Evolutionary conservation across 1,284 basidiomycete species (phyloP), one percentile per base, ranked within the genome.

Genomic region (Neolentinus lepideus): DNA sequence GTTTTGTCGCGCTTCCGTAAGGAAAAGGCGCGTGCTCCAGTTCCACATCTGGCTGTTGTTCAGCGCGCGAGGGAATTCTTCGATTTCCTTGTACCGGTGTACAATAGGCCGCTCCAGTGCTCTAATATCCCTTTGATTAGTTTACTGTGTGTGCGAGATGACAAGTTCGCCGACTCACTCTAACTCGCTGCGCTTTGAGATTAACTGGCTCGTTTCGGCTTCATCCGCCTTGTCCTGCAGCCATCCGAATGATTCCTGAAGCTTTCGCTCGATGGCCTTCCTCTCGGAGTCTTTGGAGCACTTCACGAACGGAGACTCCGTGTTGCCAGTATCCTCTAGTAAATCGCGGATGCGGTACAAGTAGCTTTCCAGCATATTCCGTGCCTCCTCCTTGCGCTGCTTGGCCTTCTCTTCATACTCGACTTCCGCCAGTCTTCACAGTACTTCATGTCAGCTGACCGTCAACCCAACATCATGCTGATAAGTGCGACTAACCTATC

Each of bases 321-420:
- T 67, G 11, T 50, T 29, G 22, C 24, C 22, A 60, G 79, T 77
- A 8, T 83, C 80, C 36, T 85, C 82, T 9, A 98, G 74, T 24
- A 94, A 76, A 66, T 95, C 94, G 22, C 92, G 85, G 31, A 98
- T 74, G 56, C 87, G 84, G 75, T 99, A 99, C 19, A 98, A 72
- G 69, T 95, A 96, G 25, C 88, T 83, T 71, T 99, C 97, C 56
- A 99, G 84, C 26, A 82, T 79, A 72, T 99, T 99, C 55, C 88
- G 82, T 1, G 93, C 92, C 70, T 98, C 96, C 66, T 96, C 96
- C 52, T 85, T 84, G 54, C 84, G 81, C 26, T 77, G 79, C 67
- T 93, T 94, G 19, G 85, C 81, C 1, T 77, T 73, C 69, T 98
- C 94, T 54, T 89, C 87, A 10, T 76, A 71, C 59, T 95, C 88